phyloP scores from a whole-genome alignment of 805 yeast species.

The Hanseniaspora taiwanica region DNA sequence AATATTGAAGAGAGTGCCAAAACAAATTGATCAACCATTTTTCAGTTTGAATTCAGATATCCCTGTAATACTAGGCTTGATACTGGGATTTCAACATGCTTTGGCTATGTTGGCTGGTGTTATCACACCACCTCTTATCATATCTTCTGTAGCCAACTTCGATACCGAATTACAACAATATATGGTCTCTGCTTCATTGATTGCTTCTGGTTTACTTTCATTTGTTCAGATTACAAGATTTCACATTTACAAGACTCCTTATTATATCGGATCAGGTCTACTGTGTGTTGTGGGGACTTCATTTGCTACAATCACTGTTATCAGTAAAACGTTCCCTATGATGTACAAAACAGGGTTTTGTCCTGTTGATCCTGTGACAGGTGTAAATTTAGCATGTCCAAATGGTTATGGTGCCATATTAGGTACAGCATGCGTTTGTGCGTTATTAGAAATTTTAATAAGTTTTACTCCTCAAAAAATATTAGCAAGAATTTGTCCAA shows the following conservation, averaged over 20 bases:
- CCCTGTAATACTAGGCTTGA: conserved; percentile 65
- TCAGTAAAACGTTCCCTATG: conserved; percentile 58
- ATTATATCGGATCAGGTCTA: conserved; percentile 77
- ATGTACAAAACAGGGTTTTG: conserved; percentile 69
- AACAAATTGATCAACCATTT: conserved; percentile 47
- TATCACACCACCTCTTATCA: conserved; percentile 70
- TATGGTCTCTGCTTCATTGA: conserved; percentile 58
- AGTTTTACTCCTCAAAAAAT: conserved; percentile 67
- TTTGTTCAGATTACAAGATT: conserved; percentile 69
- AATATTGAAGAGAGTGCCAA: conserved; percentile 27
- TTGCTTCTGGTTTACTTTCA: conserved; percentile 59
- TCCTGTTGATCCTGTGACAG: conserved; percentile 41
- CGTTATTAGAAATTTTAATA: conserved; percentile 54
- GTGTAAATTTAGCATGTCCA: conserved; percentile 65
- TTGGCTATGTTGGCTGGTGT: conserved; percentile 88
- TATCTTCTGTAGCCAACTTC: conserved; percentile 51
- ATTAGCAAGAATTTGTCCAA: conserved; percentile 69
- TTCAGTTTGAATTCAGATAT: conserved; percentile 69
- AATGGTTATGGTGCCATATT: conserved; percentile 82
- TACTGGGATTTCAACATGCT: conserved; percentile 80
- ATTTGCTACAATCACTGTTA: conserved; percentile 77
- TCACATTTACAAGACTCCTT: conserved; percentile 59
- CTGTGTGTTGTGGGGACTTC: conserved; percentile 86
- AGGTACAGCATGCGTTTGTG: conserved; percentile 71
- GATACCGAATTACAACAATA: conserved; percentile 37